Percentiles rank a stretch among this genome's conserved stretches.
These are phyloP conservation scores for Boletellus sp. DNA, from an alignment of 768 basidiomycete species.

Conservation along the genomic window DNA sequence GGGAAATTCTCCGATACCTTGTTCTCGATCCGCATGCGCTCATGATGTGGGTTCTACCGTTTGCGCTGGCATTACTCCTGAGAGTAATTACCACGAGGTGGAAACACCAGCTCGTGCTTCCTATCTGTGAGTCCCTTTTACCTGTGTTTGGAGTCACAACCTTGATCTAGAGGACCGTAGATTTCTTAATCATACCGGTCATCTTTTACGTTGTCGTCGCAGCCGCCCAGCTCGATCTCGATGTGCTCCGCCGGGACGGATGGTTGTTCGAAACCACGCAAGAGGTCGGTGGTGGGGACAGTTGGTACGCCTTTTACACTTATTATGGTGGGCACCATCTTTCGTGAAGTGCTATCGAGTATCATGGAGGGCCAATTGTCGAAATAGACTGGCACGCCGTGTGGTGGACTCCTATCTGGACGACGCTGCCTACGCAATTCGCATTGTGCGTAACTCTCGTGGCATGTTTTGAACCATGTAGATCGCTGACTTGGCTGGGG, in stretches of 20 bases:
- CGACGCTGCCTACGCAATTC: constrained; percentile 89
- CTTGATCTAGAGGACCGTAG: constrained; percentile 32
- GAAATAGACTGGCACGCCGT: constrained; percentile 57
- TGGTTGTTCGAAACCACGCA: constrained; percentile 78
- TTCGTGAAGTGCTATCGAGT: not conserved
- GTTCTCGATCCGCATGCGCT: constrained; percentile 62
- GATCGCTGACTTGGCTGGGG: constrained; percentile 24
- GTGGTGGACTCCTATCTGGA: constrained; percentile 64
- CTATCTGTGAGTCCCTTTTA: constrained; percentile 56
- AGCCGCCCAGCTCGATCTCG: constrained; percentile 58
- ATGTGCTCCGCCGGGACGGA: constrained; percentile 54
- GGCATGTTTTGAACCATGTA: not conserved
- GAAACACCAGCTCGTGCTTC: constrained; percentile 90
- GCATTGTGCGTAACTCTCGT: constrained; percentile 60
- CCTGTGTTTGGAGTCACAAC: not conserved
- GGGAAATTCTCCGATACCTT: constrained; percentile 64
- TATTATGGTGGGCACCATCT: constrained; percentile 57
- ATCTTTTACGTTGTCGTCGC: constrained; percentile 81
- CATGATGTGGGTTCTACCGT: constrained; percentile 74
- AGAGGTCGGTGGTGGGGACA: constrained; percentile 29
- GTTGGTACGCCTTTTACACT: constrained; percentile 85
- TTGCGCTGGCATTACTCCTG: constrained; percentile 71
- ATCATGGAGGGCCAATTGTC: not conserved
- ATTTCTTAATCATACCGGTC: constrained; percentile 75
- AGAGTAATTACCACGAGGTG: constrained; percentile 75